Percentiles rank a stretch among this genome's conserved stretches.
These are phyloP conservation scores for Bacterosira constricta DNA, from an alignment of 108 stramenopile genomes.

Conservation along the genomic window DNA sequence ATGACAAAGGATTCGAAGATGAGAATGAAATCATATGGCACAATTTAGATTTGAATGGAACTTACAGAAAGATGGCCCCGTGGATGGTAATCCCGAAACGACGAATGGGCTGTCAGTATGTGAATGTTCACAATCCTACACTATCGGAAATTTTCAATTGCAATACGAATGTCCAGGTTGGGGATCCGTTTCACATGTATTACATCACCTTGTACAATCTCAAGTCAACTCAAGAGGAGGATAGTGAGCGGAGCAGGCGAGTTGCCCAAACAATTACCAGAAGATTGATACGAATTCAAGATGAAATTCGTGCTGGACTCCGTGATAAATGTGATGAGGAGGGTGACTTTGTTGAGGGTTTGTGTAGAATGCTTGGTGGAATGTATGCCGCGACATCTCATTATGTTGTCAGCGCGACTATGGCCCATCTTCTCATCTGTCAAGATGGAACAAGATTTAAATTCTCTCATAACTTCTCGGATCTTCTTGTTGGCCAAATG, in stretches of 20 bases:
- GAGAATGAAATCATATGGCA: conserved; percentile 8
- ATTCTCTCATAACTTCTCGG: conserved; percentile 29
- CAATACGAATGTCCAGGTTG: conserved; percentile 25
- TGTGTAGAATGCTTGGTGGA: conserved; percentile 14
- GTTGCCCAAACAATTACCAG: not conserved
- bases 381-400: conserved; percentile 27
- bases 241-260: conserved; percentile 8
- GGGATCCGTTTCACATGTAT: conserved; percentile 15
- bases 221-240: conserved; percentile 28
- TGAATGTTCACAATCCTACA: conserved; percentile 5
- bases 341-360: conserved; percentile 15
- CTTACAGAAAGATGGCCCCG: not conserved
- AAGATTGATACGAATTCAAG: conserved; percentile 1
- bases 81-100: not conserved
- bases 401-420: conserved; percentile 16
- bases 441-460: conserved; percentile 16
- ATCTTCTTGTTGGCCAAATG: conserved; percentile 28
- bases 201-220: conserved; percentile 23
- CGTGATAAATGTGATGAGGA: not conserved
- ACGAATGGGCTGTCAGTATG: conserved; percentile 19
- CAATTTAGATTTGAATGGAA: conserved; percentile 11
- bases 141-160: conserved; percentile 26
- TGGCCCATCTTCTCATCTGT: conserved; percentile 11
- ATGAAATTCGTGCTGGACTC: not conserved
- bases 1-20: conserved; percentile 9